These are phyloP conservation scores for Vitis hybrid DNA, from an alignment of 177 flowering plant species.

Conservation along the genomic window DNA sequence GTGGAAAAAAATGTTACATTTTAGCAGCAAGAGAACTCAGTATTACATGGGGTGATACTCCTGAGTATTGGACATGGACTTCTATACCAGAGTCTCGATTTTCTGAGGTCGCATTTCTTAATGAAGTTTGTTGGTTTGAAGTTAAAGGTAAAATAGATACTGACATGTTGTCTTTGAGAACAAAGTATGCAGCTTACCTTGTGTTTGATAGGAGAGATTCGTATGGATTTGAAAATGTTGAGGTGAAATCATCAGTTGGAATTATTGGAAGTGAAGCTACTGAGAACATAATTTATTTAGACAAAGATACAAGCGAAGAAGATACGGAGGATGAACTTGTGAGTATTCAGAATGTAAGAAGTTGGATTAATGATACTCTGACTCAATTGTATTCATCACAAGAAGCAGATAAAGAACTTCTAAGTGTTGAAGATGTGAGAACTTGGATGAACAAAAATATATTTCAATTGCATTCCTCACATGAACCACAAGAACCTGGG, in stretches of 20 bases:
- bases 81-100: constrained; percentile 23
- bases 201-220: constrained; percentile 4
- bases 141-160: too few relatives aligned
- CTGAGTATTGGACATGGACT: constrained; percentile 34
- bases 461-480: too few relatives aligned
- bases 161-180: constrained; percentile 9
- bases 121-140: neutral
- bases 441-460: too few relatives aligned
- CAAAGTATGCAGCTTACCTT: constrained; percentile 11
- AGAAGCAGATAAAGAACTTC: too few relatives aligned
- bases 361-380: too few relatives aligned
- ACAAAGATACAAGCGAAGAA: neutral
- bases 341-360: too few relatives aligned
- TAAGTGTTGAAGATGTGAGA: too few relatives aligned
- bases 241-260: constrained; percentile 2
- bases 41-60: constrained; percentile 31
- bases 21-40: constrained; percentile 30
- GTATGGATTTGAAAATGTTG: constrained; percentile 7
- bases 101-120: neutral
- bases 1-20: constrained; percentile 43
- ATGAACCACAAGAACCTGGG: too few relatives aligned
- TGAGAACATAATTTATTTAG: neutral
- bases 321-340: too few relatives aligned
- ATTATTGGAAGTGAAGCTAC: neutral
- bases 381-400: too few relatives aligned